Conservation (phyloP, 2,329 filamentous ascomycete genomes). For the Botryotinia convoluta region DNA sequence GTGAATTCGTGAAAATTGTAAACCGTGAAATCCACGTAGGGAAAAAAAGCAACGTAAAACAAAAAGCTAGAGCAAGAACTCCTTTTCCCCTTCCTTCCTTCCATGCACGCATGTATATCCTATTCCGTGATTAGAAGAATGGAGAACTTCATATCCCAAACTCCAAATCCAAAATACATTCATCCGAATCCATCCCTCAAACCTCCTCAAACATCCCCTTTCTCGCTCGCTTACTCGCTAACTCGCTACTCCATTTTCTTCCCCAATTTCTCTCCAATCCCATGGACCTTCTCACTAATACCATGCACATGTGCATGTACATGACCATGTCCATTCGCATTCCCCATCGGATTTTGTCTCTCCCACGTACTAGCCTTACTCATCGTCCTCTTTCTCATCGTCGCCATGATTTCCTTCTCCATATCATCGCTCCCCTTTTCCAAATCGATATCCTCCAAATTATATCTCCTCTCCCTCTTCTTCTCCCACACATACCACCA, state of each 20-base stretch:
- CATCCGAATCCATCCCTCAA: not conserved
- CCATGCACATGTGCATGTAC: not conserved
- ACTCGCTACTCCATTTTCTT: conserved; percentile 4
- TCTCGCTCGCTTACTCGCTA: not conserved
- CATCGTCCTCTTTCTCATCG: conserved; percentile 35
- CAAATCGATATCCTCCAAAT: conserved; percentile 33
- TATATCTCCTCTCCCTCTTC: conserved; percentile 27
- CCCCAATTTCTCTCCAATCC: not conserved
- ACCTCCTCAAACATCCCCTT: not conserved
- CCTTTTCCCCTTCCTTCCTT: not conserved
- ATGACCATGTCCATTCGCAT: not conserved
- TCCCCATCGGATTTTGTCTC: conserved; percentile 16
- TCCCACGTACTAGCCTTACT: conserved; percentile 33
- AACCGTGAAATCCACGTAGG: not conserved
- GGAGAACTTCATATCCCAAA: not conserved
- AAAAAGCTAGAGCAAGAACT: not conserved
- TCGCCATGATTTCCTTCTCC: conserved; percentile 34
- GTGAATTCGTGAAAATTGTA: not conserved
- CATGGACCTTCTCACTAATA: not conserved
- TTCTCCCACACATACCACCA: conserved; percentile 50
- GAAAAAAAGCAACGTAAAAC: not conserved
- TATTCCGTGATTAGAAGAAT: not conserved
- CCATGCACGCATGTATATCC: not conserved
- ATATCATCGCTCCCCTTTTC: conserved; percentile 34
- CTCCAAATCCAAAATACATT: not conserved